Percentiles rank a stretch among this genome's conserved stretches.
Conservation (phyloP, 768 basidiomycete genomes). For the Pilatotrama ljubarskyi region DNA sequence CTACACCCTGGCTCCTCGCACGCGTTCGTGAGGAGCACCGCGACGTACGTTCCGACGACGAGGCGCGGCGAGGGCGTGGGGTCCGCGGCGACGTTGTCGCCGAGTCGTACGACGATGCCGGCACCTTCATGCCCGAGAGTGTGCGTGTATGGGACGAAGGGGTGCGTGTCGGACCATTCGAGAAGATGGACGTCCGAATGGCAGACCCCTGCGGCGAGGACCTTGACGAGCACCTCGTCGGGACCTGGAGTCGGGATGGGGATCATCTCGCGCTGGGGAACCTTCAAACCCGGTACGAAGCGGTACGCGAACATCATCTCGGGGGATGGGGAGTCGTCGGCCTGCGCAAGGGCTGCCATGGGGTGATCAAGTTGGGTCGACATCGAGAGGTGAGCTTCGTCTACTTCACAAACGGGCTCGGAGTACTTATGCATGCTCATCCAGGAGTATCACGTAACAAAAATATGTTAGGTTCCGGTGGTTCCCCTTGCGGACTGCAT, state of each 20-base stretch:
- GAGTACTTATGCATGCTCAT: not conserved
- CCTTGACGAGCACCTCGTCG: conserved; percentile 22
- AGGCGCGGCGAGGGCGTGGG: not conserved
- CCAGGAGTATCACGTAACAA: too few species aligned
- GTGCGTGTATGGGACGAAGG: conserved; percentile 1
- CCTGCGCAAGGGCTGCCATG: not conserved
- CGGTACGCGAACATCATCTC: conserved; percentile 24
- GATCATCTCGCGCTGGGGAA: conserved; percentile 9
- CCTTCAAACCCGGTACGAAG: conserved; percentile 14
- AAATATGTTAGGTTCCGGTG: too few species aligned
- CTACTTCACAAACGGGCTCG: not conserved
- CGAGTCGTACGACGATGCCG: conserved; percentile 20
- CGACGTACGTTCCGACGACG: conserved; percentile 23
- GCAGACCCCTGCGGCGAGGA: conserved; percentile 27
- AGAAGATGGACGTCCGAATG: conserved; percentile 25
- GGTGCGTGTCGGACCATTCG: not conserved
- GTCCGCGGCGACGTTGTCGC: conserved; percentile 14
- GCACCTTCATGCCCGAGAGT: conserved; percentile 27
- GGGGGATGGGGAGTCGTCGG: not conserved
- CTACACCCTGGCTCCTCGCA: conserved; percentile 20
- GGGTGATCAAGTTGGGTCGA: too few species aligned
- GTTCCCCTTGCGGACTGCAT: too few species aligned
- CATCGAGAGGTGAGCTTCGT: not conserved
- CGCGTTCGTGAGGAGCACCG: conserved; percentile 17
- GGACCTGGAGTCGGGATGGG: conserved; percentile 19